Percentiles rank a stretch among this genome's conserved stretches.
phyloP scores from a whole-genome alignment of 257 asterid species.

The Nicotiana otophora region DNA sequence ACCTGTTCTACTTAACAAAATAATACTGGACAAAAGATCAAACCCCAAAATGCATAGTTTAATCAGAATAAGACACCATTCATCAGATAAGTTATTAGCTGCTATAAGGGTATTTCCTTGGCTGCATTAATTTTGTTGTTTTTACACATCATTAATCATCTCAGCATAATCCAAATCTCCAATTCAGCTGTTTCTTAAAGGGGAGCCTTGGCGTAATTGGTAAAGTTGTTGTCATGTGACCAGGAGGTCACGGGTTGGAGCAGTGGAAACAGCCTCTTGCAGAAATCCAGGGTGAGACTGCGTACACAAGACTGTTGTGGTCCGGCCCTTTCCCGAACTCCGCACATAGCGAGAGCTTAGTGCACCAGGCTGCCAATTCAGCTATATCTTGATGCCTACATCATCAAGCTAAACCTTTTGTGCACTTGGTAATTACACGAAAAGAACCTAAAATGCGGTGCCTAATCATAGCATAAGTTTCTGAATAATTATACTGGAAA shows the following conservation, averaged over 20 bases:
- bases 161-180: background rate
- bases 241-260: too few relatives aligned
- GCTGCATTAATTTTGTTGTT: background rate
- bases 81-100: background rate
- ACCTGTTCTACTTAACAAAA: background rate
- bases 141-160: background rate
- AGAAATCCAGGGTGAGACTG: too few relatives aligned
- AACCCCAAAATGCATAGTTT: background rate
- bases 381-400: background rate
- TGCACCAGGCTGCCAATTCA: background rate
- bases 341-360: too few relatives aligned
- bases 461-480: background rate
- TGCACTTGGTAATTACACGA: background rate
- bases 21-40: background rate
- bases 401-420: background rate
- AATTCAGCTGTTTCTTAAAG: too few relatives aligned
- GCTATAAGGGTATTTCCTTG: background rate
- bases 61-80: background rate
- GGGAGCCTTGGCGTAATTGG: too few relatives aligned
- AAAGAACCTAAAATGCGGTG: background rate
- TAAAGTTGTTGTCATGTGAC: too few relatives aligned
- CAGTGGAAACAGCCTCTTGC: too few relatives aligned
- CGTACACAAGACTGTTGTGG: too few relatives aligned
- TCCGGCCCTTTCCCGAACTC: too few relatives aligned
- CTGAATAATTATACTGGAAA: background rate